Percentiles rank a stretch among this genome's conserved stretches.
These are phyloP conservation scores for Arthrobotrys conoides DNA, from an alignment of 2,329 filamentous ascomycete species.

Conservation along the genomic window DNA sequence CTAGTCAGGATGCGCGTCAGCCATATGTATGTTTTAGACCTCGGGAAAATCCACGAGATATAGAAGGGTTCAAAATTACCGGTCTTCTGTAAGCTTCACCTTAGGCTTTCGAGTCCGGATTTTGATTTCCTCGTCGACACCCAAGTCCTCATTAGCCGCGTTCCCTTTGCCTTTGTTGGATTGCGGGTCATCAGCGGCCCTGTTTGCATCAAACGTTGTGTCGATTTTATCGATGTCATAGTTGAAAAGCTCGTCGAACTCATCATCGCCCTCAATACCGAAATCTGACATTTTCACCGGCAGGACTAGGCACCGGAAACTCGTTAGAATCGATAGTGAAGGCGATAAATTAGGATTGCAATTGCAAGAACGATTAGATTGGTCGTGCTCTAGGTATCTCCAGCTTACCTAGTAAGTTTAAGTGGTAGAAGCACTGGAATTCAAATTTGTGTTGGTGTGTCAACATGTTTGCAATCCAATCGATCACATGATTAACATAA, in stretches of 20 bases:
- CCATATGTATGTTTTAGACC: background rate
- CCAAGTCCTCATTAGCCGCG: constrained; percentile 74
- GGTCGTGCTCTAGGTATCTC: background rate
- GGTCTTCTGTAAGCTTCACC: constrained; percentile 87
- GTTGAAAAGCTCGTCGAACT: constrained; percentile 79
- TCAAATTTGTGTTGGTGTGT: constrained; percentile 19
- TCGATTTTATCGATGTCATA: constrained; percentile 76
- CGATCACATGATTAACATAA: too few relatives aligned
- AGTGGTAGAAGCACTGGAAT: too few relatives aligned
- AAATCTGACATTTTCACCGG: constrained; percentile 34
- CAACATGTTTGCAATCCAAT: constrained; percentile 10
- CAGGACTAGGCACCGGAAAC: too few relatives aligned
- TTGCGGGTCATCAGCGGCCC: constrained; percentile 67
- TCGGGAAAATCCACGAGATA: background rate
- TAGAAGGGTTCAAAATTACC: constrained; percentile 70
- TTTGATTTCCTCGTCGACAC: constrained; percentile 88
- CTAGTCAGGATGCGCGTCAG: constrained; percentile 67
- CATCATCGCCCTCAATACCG: constrained; percentile 64
- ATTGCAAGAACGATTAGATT: background rate
- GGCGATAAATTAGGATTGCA: background rate
- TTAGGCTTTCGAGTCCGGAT: constrained; percentile 82
- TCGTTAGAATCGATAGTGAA: background rate
- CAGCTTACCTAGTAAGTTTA: too few relatives aligned
- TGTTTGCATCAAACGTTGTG: constrained; percentile 63
- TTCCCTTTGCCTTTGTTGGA: constrained; percentile 69